Evolutionary conservation across 2,329 filamentous ascomycete species (phyloP), one percentile per base, ranked within the genome.

Genomic region (Trichoderma gracile): DNA sequence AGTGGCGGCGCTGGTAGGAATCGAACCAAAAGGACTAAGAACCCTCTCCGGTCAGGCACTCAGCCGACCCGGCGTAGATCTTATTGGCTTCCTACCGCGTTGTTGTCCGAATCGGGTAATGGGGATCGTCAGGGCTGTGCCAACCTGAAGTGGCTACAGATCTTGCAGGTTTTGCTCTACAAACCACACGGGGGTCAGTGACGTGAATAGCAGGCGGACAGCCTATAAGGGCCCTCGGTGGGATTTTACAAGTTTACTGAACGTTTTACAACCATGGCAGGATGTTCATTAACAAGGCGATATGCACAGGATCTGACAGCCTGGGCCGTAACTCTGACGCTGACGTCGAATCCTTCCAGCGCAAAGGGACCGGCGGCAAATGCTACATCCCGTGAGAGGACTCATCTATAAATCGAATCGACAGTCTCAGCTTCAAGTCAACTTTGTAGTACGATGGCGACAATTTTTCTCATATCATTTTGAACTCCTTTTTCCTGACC

Each of bases 21-120:
- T 38, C 33, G 33, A 14, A 9, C 33, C 12, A 14, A 3, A 38
- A 10, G 10, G 10, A 38, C 33, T 14, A 38, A 38, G 9, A 14
- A 38, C 2, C 33, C 33, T 14, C 30, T 38, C 33, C 33, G 33
- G 12, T 38, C 33, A 50, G 47, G 47, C 47, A 50, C 23, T 17
- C 15, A 30, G 14, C 47, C 47, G n/a, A 30, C 12, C 12, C 47
- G 15, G 23, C 47, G 15, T 10, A 30, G 47, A 50, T 50, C n/a
- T 30, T 2, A 50, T 50, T 50, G 47, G 47, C 47, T 30, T 50
- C 47, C 47, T 50, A 50, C n/a, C 47, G 47, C 47, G 47, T 50
- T 50, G 47, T 33, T 50, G 47, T n/a, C 47, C 47, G 47, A 50
- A 50, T 50, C 47, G 47, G 47, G 47, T 33, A 50, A 50, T 50